Evolutionary conservation across 2,329 filamentous ascomycete genomes (phyloP), one percentile per base, ranked within the genome.

Genomic region (Aureobasidium namibiae): DNA sequence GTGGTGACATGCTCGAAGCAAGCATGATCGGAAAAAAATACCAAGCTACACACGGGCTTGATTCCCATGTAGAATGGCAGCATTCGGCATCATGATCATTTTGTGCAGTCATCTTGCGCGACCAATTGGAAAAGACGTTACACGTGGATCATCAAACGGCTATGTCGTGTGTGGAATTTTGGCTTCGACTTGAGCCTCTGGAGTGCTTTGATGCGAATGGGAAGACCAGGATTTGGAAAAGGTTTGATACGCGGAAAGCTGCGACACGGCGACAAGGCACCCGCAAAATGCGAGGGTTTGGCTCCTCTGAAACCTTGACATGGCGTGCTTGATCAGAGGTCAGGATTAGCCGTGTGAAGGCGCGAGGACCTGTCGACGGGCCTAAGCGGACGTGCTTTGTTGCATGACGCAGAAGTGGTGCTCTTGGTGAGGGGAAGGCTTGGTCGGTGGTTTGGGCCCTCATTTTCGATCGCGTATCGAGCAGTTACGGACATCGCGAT

Each of bases 231-330:
- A 29, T 34, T 34, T 45, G 52, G 39, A 44, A 56, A 42, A 56
- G 39, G 52, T 45, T 54, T 54, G 52, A 56, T 45, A 45, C 52
- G 21, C 29, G 26, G 21, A 42, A 7, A 41, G 24, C 39, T 54
- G 52, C 50, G 36, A 42, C 36, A 26, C 5, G 50, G 7, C 10
- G 16, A 31, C 33, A 38, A 33, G 24, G 18, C 21, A 11, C 14
- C n/a, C 42, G 16, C 16, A 21, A 26, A 26, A 13, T 10, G 13
- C 26, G 52, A 44, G 18, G 29, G 39, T 56, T 44, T 44, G 38
- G 39, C 18, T 52, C 38, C 39, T 44, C 26, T 56, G 52, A 45
- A 56, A 56, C 52, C 52, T 56, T 45, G 52, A 45, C 52, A 56
- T 56, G 52, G 52, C 52, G 52, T 56, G 52, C 52, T 56, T 34